These are phyloP conservation scores for Fusarium incarnatum DNA, from an alignment of 2,329 filamentous ascomycete species.

Conservation along the genomic window DNA sequence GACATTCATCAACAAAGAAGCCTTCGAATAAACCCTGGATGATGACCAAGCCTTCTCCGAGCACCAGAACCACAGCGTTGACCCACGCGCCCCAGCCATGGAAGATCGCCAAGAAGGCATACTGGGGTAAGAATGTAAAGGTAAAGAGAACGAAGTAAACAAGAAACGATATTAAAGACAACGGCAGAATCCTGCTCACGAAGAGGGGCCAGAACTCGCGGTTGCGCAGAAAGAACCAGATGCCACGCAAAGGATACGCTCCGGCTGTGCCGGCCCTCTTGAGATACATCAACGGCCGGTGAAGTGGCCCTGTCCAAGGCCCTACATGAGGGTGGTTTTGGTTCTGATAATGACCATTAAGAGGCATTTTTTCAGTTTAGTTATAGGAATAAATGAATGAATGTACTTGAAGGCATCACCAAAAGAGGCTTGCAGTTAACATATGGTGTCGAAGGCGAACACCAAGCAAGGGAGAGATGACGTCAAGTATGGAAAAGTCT, in stretches of 20 bases:
- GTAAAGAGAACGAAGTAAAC: constrained; percentile 89
- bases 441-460: constrained; percentile 9
- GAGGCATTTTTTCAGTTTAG: constrained; percentile 33
- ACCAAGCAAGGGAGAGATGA: constrained; percentile 5
- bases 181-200: constrained; percentile 79
- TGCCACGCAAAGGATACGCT: constrained; percentile 74
- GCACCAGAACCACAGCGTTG: constrained; percentile 85
- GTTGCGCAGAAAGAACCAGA: constrained; percentile 83
- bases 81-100: constrained; percentile 90
- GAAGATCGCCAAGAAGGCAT: constrained; percentile 88
- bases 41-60: constrained; percentile 83
- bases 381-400: background rate
- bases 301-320: constrained; percentile 42
- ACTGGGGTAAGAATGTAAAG: constrained; percentile 89
- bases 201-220: constrained; percentile 87
- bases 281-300: constrained; percentile 57
- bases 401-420: constrained; percentile 29
- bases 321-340: constrained; percentile 30
- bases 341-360: constrained; percentile 14
- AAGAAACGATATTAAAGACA: constrained; percentile 83
- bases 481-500: constrained; percentile 31
- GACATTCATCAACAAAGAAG: constrained; percentile 82
- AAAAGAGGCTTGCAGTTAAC: background rate
- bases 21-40: constrained; percentile 78
- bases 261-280: constrained; percentile 59